Evolutionary conservation across 768 basidiomycete genomes (phyloP).

Genomic region (Termitomyces sp.): DNA sequence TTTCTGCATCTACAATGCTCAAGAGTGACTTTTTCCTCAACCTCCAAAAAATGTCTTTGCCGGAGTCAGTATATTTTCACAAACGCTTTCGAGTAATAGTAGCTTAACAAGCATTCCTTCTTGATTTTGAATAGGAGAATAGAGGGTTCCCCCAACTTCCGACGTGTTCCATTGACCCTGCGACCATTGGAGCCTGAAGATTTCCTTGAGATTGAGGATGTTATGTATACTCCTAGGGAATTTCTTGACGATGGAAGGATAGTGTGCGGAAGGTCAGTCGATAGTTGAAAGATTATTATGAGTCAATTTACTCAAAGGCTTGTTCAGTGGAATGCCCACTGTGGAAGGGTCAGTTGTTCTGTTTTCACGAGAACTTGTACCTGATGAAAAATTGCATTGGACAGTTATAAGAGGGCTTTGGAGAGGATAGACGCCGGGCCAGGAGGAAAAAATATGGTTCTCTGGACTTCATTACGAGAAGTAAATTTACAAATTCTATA

Average conservation of each 20-base stretch:
- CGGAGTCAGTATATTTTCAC: constrained; percentile 57
- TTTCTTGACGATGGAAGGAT: constrained; percentile 42
- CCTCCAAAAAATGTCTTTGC: constrained; percentile 93
- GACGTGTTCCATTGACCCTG: constrained; percentile 68
- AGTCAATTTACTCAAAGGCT: background rate
- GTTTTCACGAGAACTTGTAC: background rate
- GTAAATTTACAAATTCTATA: constrained; percentile 29
- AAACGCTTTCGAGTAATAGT: background rate
- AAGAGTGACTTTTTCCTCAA: constrained; percentile 95
- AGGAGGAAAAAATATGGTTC: constrained; percentile 67
- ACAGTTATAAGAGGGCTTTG: constrained; percentile 74
- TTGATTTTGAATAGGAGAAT: constrained; percentile 54
- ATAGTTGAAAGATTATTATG: background rate
- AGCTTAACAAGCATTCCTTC: background rate
- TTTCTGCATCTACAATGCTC: constrained; percentile 89
- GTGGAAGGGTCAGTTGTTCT: constrained; percentile 61
- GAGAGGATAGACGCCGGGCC: constrained; percentile 76
- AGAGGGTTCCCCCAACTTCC: constrained; percentile 93
- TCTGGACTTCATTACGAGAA: constrained; percentile 96
- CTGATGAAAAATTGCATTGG: background rate
- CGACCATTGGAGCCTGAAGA: constrained; percentile 22
- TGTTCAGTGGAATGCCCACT: constrained; percentile 86
- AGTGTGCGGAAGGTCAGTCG: constrained; percentile 73
- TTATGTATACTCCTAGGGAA: constrained; percentile 33
- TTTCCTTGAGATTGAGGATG: constrained; percentile 23